A percentile compares a stretch with the other conserved stretches of the same genome.
These are phyloP conservation scores for Limnomonas spitsbergensis DNA, from an alignment of 139 green algal species.

Conservation along the genomic window DNA sequence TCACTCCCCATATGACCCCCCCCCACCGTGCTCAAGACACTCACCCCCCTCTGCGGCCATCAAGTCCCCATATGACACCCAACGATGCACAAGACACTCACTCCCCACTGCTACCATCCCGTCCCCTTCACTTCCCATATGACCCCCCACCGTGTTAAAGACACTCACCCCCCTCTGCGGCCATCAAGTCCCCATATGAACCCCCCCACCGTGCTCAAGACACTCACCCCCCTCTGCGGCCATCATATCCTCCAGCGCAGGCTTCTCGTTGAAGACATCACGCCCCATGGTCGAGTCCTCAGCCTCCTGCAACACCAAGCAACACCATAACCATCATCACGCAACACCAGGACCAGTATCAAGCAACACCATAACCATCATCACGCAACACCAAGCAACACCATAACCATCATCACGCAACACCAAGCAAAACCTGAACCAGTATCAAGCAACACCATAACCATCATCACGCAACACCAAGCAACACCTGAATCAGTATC, in stretches of 20 bases:
- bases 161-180: background rate
- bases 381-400: background rate
- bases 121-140: too few relatives aligned
- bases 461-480: too few relatives aligned
- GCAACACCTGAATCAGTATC: too few relatives aligned
- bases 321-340: background rate
- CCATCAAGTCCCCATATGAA: constrained; percentile 69
- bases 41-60: too few relatives aligned
- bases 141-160: too few relatives aligned
- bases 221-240: background rate
- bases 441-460: background rate
- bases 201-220: too few relatives aligned
- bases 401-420: background rate
- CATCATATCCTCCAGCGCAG: constrained; percentile 59
- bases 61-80: too few relatives aligned
- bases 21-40: too few relatives aligned
- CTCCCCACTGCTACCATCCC: too few relatives aligned
- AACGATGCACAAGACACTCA: too few relatives aligned
- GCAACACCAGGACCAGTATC: too few relatives aligned
- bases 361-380: background rate
- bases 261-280: constrained; percentile 98
- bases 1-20: too few relatives aligned
- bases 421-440: background rate
- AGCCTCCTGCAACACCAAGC: constrained; percentile 56
- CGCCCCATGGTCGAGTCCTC: constrained; percentile 44